Evolutionary conservation across 2,329 filamentous ascomycete species (phyloP), one percentile per base, ranked within the genome.

Genomic region (Exophiala sideris): DNA sequence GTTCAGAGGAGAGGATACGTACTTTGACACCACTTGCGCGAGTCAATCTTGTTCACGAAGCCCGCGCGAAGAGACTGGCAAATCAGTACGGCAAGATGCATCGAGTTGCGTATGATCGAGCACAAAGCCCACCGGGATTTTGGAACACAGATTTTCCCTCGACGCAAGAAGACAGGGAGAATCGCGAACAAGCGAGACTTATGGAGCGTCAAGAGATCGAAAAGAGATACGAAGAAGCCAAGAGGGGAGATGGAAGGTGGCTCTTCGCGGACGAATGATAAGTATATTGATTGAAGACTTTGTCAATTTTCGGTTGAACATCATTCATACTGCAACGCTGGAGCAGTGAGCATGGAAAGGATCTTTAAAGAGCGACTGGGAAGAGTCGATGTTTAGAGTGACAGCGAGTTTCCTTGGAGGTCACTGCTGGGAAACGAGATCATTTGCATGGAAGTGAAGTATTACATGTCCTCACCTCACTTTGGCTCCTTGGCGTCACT

Each of bases 121-220:
- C 82, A 58, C 77, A 75, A 41, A 89, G 87, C 8, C 91, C 94
- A 10, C 89, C 90, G 1, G 91, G 91, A 0, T 97, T 89, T 68
- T 99, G 94, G 94, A 80, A 89, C 50, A 81, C 87, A 1, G 92
- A 95, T 62, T 95, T 99, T 68, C 91, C 92, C 1, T 84, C 76
- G 21, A 96, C 94, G 1, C 94, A 97, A 68, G 89, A 96, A 70
- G 72, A 85, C 24, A 76, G 82, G 62, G 74, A 77, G 48, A 83
- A 92, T 64, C 81, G 81, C 53, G 78, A 79, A 56, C 83, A 85
- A 66, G 87, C 87, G 0, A 77, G 76, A n/a, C 78, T 77, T 62
- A 73, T 82, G 56, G 85, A 88, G 66, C 79, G 78, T 60, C 76
- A 82, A 46, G 79, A 82, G 52, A 78, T 96, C 1, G 79, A 84